Percentiles rank a stretch among this genome's conserved stretches.
Conservation (phyloP, 2,329 filamentous ascomycete genomes). For the Beauveria asiatica region DNA sequence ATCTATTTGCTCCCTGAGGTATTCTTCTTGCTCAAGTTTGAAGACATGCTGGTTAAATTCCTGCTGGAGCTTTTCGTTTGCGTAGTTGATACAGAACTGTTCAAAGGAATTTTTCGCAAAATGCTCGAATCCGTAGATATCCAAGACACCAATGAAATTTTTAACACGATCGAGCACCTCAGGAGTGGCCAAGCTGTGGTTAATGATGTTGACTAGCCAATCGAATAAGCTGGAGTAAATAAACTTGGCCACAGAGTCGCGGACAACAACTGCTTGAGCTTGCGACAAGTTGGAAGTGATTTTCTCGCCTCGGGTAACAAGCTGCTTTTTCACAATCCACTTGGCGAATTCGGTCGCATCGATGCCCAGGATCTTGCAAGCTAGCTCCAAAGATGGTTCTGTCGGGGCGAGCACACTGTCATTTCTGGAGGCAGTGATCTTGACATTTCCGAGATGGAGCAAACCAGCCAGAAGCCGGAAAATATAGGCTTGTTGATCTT, state of each 20-base stretch:
- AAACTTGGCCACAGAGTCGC: slow-evolving; percentile 96
- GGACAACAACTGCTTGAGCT: slow-evolving; percentile 86
- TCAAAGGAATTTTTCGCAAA: slow-evolving; percentile 99
- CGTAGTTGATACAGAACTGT: slow-evolving; percentile 99
- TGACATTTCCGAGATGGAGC: slow-evolving; percentile 91
- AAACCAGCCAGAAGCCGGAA: slow-evolving; percentile 87
- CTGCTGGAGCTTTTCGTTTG: slow-evolving; percentile 97
- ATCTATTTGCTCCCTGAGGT: slow-evolving; percentile 90
- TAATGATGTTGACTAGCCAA: slow-evolving; percentile 98
- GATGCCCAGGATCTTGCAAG: slow-evolving; percentile 80
- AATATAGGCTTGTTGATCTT: slow-evolving; percentile 69
- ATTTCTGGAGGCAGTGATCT: slow-evolving; percentile 82
- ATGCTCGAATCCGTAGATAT: slow-evolving; percentile 99
- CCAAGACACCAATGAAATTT: slow-evolving; percentile 94
- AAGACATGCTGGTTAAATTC: slow-evolving; percentile 99
- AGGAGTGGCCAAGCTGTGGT: slow-evolving; percentile 79
- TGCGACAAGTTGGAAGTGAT: slow-evolving; percentile 93
- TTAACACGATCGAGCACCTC: slow-evolving; percentile 73
- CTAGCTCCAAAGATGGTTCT: slow-evolving; percentile 74
- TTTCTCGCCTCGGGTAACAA: slow-evolving; percentile 92
- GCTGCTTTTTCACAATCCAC: slow-evolving; percentile 98
- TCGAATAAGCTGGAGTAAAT: slow-evolving; percentile 98
- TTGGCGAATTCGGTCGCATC: slow-evolving; percentile 80
- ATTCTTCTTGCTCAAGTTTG: slow-evolving; percentile 98
- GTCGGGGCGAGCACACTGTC: slow-evolving; percentile 75